These are phyloP conservation scores for Urochloa ruziziensis DNA, from an alignment of 176 grass and related monocot genomes.

Conservation along the genomic window DNA sequence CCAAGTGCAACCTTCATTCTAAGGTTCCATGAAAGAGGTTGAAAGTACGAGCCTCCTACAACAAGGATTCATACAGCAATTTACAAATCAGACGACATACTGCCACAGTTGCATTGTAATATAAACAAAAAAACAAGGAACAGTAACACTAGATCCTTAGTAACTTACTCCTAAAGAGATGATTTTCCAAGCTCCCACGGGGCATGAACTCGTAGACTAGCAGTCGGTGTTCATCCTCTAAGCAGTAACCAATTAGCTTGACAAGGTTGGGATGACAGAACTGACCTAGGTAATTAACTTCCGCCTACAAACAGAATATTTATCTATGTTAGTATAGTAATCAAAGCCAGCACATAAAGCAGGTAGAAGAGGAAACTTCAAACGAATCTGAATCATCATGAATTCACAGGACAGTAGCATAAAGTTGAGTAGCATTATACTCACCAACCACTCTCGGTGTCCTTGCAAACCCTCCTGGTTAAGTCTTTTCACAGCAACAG, in stretches of 20 bases:
- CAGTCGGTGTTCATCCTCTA: conserved; percentile 79
- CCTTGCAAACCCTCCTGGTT: conserved; percentile 82
- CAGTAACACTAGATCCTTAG: background rate
- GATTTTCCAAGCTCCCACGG: conserved; percentile 94
- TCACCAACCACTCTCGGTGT: conserved; percentile 90
- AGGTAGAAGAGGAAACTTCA: conserved; percentile 3
- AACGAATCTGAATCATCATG: background rate
- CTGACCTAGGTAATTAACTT: conserved; percentile 92
- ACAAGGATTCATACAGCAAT: conserved; percentile 38
- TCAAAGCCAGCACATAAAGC: background rate
- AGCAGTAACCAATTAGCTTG: conserved; percentile 75
- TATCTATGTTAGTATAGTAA: conserved; percentile 24
- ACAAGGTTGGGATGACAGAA: conserved; percentile 90
- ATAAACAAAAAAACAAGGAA: background rate
- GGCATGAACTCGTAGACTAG: conserved; percentile 95
- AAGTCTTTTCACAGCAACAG: conserved; percentile 84
- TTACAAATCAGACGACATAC: background rate
- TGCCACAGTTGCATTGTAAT: background rate
- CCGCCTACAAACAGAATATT: conserved; percentile 48
- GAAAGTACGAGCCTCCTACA: conserved; percentile 73
- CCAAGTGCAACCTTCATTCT: conserved; percentile 92
- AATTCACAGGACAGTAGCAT: background rate
- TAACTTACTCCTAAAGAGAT: conserved; percentile 92
- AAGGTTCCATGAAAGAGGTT: conserved; percentile 85
- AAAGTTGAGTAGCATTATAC: conserved; percentile 27